Conservation (phyloP, 768 basidiomycete species). For the Termitomyces sp. region DNA sequence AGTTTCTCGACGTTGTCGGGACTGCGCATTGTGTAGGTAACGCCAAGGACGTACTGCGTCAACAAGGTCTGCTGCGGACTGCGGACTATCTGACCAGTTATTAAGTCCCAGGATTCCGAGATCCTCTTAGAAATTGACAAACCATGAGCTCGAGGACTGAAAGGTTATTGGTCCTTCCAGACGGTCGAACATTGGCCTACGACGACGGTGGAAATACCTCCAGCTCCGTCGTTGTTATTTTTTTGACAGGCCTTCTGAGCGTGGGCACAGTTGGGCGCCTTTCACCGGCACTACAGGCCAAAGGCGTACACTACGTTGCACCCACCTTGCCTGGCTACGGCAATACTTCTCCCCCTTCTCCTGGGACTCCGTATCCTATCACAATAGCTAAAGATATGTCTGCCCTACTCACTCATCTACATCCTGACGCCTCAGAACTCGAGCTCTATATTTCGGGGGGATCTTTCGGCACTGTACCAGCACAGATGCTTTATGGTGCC, state of each 20-base stretch:
- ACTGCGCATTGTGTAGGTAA: not conserved
- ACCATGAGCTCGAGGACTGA: constrained; percentile 12
- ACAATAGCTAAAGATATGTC: constrained; percentile 37
- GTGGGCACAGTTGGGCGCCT: constrained; percentile 28
- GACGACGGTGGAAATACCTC: constrained; percentile 32
- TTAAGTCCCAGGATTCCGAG: not conserved
- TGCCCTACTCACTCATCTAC: constrained; percentile 38
- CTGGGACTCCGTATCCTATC: constrained; percentile 29
- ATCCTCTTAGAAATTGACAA: not conserved
- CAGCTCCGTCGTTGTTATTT: constrained; percentile 38
- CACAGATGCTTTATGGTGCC: constrained; percentile 51
- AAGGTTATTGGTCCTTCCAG: constrained; percentile 20
- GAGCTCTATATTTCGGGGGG: constrained; percentile 44
- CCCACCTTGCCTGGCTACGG: constrained; percentile 53
- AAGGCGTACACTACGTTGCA: constrained; percentile 31
- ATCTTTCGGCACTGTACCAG: constrained; percentile 46
- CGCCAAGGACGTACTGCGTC: too few relatives aligned
- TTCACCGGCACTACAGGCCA: constrained; percentile 24
- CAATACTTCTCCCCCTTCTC: constrained; percentile 34
- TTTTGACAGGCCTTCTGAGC: constrained; percentile 40
- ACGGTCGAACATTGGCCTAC: constrained; percentile 39
- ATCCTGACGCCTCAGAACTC: constrained; percentile 32
- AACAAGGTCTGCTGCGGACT: not conserved
- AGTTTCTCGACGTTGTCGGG: not conserved
- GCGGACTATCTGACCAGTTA: not conserved